phyloP scores from a whole-genome alignment of 192 early-diverging fungal genomes.

The Paraglomus brasilianum region DNA sequence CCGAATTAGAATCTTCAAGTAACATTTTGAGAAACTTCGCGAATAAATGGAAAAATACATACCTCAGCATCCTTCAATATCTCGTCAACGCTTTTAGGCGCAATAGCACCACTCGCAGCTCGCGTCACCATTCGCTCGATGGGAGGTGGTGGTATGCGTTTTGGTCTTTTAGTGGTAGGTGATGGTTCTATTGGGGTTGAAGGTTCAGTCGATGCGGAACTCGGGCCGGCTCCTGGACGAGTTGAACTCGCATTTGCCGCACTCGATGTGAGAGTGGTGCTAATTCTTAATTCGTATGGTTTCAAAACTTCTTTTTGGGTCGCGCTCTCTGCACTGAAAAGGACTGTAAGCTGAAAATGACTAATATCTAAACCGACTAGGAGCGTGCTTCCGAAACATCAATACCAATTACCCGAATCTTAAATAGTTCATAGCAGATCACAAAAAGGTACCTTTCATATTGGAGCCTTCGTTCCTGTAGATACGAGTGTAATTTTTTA shows the following conservation, averaged over 20 bases:
- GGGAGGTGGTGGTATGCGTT: slow-evolving; percentile 46
- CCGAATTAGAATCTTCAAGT: no score
- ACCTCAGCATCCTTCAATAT: slow-evolving; percentile 41
- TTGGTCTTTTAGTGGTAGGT: slow-evolving; percentile 40
- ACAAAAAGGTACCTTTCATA: slow-evolving; percentile 4
- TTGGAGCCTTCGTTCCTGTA: neutral
- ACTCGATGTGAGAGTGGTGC: neutral
- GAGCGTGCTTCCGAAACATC: neutral
- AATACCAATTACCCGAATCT: neutral
- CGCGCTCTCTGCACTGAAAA: neutral
- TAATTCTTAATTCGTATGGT: slow-evolving; percentile 1
- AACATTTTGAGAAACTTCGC: no score
- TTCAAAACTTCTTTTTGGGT: neutral
- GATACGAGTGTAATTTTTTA: neutral
- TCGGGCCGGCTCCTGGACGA: neutral
- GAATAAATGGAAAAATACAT: neutral
- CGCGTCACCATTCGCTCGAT: slow-evolving; percentile 59
- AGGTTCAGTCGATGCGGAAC: neutral
- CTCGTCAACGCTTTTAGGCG: slow-evolving; percentile 56
- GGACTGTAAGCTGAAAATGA: neutral
- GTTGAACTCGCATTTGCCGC: neutral
- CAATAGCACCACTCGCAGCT: slow-evolving; percentile 57
- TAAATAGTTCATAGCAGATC: slow-evolving; percentile 7
- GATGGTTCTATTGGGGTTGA: slow-evolving; percentile 23
- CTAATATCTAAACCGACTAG: neutral